Percentiles rank a stretch among this genome's conserved stretches.
These are phyloP conservation scores for Phaffomyces opuntiae DNA, from an alignment of 805 yeast genomes.

Conservation along the genomic window DNA sequence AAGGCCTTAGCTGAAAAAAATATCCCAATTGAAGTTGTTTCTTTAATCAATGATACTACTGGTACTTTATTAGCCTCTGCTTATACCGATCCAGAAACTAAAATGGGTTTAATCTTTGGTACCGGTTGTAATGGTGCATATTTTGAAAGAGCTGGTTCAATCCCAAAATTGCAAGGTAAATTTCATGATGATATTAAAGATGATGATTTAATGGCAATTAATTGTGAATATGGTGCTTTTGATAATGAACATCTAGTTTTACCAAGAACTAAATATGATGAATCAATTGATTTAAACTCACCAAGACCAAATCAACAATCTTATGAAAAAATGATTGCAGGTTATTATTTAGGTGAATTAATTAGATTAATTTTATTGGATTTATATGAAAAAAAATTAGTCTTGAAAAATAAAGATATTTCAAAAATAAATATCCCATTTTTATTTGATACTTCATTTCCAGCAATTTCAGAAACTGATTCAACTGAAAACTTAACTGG, in stretches of 20 bases:
- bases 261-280: constrained; percentile 88
- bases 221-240: constrained; percentile 97
- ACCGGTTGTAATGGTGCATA: constrained; percentile 98
- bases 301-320: constrained; percentile 97
- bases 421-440: constrained; percentile 54
- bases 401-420: constrained; percentile 68
- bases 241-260: constrained; percentile 80
- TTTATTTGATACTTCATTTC: constrained; percentile 83
- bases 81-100: constrained; percentile 82
- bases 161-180: constrained; percentile 76
- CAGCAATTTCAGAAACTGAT: constrained; percentile 83
- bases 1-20: constrained; percentile 53
- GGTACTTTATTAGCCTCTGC: constrained; percentile 95
- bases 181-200: constrained; percentile 54
- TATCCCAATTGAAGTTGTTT: constrained; percentile 81
- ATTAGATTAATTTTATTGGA: constrained; percentile 76
- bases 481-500: constrained; percentile 76
- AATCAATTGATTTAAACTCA: constrained; percentile 70
- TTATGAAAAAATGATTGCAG: constrained; percentile 96
- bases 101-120: constrained; percentile 95
- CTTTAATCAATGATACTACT: constrained; percentile 93
- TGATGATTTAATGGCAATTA: constrained; percentile 83
- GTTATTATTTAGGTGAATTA: constrained; percentile 92
- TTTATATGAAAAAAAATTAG: constrained; percentile 51
- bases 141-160: constrained; percentile 64